Conservation (phyloP, 140 eudicot species). For the Ambrosia hybrid region DNA sequence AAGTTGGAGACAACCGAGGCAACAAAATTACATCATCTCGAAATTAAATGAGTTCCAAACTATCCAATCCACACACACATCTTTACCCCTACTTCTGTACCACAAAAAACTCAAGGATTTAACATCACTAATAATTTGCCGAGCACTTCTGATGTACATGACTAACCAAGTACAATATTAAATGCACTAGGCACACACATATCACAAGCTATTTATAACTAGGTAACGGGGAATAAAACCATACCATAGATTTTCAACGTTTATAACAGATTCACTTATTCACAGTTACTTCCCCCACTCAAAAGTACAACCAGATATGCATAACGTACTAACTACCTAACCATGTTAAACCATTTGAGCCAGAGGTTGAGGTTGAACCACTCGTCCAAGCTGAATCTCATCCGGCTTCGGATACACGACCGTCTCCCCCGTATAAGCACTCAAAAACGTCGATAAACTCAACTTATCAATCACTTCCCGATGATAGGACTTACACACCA, state of each 20-base stretch:
- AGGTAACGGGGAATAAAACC: too few relatives aligned
- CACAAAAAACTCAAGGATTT: too few relatives aligned
- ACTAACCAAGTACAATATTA: neutral
- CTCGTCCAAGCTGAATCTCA: conserved; percentile 23
- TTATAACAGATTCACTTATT: too few relatives aligned
- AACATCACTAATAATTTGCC: too few relatives aligned
- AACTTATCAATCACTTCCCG: conserved; percentile 40
- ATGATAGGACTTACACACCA: conserved; percentile 46
- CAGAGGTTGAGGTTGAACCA: conserved; percentile 3
- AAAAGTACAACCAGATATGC: neutral
- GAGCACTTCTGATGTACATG: too few relatives aligned
- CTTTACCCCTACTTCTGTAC: too few relatives aligned
- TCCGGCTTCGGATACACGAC: conserved; percentile 14
- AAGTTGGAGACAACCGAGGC: too few relatives aligned
- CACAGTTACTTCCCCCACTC: neutral
- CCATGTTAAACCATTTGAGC: conserved; percentile 1
- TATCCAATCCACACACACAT: too few relatives aligned
- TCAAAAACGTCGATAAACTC: conserved; percentile 26
- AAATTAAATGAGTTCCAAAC: too few relatives aligned
- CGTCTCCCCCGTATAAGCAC: conserved; percentile 19
- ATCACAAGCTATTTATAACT: neutral
- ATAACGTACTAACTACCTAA: neutral
- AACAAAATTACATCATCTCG: too few relatives aligned
- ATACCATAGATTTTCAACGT: too few relatives aligned
- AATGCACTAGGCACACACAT: neutral